Evolutionary conservation across 2,329 filamentous ascomycete genomes (phyloP).

Genomic region (Myotisia sp.): DNA sequence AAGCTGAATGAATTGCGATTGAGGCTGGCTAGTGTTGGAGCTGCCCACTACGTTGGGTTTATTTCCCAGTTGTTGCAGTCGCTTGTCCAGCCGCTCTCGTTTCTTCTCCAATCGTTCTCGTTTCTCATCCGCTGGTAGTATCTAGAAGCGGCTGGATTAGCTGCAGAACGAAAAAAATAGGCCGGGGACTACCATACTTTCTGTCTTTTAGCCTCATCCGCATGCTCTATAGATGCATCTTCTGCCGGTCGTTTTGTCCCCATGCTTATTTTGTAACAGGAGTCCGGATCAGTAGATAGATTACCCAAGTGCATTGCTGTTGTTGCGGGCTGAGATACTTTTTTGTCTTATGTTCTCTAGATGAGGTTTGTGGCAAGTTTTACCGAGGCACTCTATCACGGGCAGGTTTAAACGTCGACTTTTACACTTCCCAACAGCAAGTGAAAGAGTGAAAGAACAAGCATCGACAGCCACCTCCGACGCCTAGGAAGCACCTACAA

Average conservation of each 20-base stretch:
- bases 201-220: slow-evolving; percentile 6
- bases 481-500: neutral
- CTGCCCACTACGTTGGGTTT: no score
- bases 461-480: neutral
- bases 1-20: slow-evolving; percentile 13
- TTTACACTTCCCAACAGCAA: slow-evolving; percentile 1
- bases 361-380: neutral
- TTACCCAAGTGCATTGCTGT: no score
- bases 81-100: no score
- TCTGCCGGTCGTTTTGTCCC: slow-evolving; percentile 9
- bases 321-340: no score
- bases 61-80: no score
- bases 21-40: no score
- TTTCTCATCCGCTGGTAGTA: no score
- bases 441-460: neutral
- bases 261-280: neutral
- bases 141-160: no score
- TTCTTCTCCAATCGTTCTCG: no score
- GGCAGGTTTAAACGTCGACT: neutral
- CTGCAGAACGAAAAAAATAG: no score
- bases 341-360: no score
- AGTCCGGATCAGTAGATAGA: no score
- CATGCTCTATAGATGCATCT: neutral
- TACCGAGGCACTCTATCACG: neutral
- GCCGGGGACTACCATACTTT: slow-evolving; percentile 5